Percentiles rank a stretch among this genome's conserved stretches.
Conservation (phyloP, 2,329 filamentous ascomycete species). For the Xylariomycetidae sp. region DNA sequence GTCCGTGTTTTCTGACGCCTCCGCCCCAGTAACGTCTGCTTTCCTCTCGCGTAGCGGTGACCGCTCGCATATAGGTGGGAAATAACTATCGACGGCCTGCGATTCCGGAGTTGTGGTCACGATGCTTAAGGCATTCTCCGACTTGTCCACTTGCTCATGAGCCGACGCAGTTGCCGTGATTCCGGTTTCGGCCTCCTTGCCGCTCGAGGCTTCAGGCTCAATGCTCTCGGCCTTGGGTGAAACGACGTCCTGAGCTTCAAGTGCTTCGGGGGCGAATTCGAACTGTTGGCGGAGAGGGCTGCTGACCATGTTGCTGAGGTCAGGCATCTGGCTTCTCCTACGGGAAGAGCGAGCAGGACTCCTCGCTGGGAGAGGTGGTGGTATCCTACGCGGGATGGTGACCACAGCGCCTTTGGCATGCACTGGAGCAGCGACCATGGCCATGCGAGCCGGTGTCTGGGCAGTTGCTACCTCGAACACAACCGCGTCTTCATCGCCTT, state of each 20-base stretch:
- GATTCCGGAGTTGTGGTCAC: slow-evolving; percentile 7
- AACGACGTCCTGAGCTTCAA: slow-evolving; percentile 16
- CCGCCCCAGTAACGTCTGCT: too few species aligned
- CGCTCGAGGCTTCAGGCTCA: slow-evolving; percentile 2
- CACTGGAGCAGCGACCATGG: slow-evolving; percentile 60
- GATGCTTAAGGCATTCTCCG: slow-evolving; percentile 3
- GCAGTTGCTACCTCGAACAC: slow-evolving; percentile 63
- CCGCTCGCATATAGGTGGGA: too few species aligned
- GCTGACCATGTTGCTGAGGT: slow-evolving; percentile 45
- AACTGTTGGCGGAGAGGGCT: slow-evolving; percentile 51
- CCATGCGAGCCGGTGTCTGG: slow-evolving; percentile 52
- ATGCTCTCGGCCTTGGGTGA: slow-evolving; percentile 19
- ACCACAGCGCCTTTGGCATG: slow-evolving; percentile 74
- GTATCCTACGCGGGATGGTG: slow-evolving; percentile 74
- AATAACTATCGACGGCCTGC: slow-evolving; percentile 1
- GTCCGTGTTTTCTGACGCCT: slow-evolving; percentile 5
- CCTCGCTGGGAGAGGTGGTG: slow-evolving; percentile 72
- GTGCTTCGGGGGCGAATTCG: slow-evolving; percentile 16
- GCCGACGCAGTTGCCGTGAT: slow-evolving; percentile 2
- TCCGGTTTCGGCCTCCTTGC: background rate
- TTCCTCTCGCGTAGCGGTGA: too few species aligned
- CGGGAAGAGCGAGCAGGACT: slow-evolving; percentile 64
- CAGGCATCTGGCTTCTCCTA: slow-evolving; percentile 53
- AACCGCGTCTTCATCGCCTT: slow-evolving; percentile 56
- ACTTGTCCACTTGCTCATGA: background rate